Evolutionary conservation across 305 asterid genomes (phyloP).

Genomic region (Solanum hybrid): DNA sequence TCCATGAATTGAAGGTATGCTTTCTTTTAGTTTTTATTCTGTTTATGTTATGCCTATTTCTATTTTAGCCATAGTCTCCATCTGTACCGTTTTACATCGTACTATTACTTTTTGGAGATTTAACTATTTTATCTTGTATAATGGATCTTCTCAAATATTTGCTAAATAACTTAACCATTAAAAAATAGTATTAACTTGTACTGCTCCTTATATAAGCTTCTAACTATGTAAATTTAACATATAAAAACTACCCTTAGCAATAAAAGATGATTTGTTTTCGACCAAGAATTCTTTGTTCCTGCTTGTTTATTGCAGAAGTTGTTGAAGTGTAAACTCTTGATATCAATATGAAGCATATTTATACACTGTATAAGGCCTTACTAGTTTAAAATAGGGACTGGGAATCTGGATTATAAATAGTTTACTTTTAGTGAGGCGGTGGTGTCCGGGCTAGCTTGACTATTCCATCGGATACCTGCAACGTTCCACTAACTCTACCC

Average conservation of each 20-base stretch:
- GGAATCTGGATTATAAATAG: background rate
- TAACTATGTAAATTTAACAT: background rate
- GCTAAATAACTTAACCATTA: background rate
- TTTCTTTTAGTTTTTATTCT: slow-evolving; percentile 9
- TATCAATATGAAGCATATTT: background rate
- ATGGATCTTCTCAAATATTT: background rate
- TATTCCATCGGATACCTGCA: background rate
- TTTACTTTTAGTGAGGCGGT: background rate
- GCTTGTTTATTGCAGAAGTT: background rate
- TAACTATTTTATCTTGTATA: background rate
- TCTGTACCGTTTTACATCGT: background rate
- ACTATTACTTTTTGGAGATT: background rate
- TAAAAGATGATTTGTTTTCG: background rate
- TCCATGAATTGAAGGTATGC: slow-evolving; percentile 85
- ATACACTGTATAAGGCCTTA: background rate
- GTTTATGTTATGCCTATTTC: background rate
- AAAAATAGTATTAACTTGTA: background rate
- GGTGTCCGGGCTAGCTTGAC: background rate
- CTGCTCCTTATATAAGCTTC: background rate
- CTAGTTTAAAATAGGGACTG: background rate
- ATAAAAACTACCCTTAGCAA: background rate
- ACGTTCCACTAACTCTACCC: background rate
- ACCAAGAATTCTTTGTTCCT: background rate
- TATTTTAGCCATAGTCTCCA: background rate
- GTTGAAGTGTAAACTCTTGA: background rate